Evolutionary conservation across 2,329 filamentous ascomycete species (phyloP).

Genomic region (Fusarium nygamai): DNA sequence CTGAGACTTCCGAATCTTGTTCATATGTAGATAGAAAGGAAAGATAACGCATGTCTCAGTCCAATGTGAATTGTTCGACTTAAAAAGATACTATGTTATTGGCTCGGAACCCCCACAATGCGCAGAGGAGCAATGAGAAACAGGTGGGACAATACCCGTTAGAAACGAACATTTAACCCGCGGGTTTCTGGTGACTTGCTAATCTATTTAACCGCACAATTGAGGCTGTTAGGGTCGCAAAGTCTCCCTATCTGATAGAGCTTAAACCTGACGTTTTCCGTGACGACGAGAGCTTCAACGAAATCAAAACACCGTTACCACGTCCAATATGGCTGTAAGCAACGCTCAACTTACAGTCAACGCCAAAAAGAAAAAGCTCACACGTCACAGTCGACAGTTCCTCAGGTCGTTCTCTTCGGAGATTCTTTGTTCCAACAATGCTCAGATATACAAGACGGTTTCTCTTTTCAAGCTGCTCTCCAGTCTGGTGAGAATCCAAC

Average conservation of each 20-base stretch:
- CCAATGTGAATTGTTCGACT: conserved; percentile 11
- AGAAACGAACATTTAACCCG: conserved; percentile 19
- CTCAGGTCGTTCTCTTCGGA: conserved; percentile 85
- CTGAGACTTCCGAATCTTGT: neutral
- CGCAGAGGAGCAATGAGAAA: conserved; percentile 13
- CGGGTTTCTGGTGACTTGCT: neutral
- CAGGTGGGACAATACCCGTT: conserved; percentile 27
- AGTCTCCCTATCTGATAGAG: neutral
- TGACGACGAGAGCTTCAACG: neutral
- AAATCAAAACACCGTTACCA: neutral
- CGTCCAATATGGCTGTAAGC: conserved; percentile 37
- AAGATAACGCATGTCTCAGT: neutral
- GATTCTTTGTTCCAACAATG: conserved; percentile 86
- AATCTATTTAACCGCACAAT: conserved; percentile 19
- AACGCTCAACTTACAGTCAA: neutral
- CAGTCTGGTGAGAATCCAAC: conserved; percentile 66
- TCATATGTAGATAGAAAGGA: neutral
- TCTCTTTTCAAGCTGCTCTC: conserved; percentile 78
- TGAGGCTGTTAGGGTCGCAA: neutral
- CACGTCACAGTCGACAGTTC: conserved; percentile 61
- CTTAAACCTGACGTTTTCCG: neutral
- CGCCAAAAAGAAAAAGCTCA: neutral
- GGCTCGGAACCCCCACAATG: conserved; percentile 37
- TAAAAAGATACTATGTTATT: conserved; percentile 24
- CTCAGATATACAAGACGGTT: conserved; percentile 70